These are phyloP conservation scores for Micractinium conductrix DNA, from an alignment of 139 green algal genomes.

Conservation along the genomic window DNA sequence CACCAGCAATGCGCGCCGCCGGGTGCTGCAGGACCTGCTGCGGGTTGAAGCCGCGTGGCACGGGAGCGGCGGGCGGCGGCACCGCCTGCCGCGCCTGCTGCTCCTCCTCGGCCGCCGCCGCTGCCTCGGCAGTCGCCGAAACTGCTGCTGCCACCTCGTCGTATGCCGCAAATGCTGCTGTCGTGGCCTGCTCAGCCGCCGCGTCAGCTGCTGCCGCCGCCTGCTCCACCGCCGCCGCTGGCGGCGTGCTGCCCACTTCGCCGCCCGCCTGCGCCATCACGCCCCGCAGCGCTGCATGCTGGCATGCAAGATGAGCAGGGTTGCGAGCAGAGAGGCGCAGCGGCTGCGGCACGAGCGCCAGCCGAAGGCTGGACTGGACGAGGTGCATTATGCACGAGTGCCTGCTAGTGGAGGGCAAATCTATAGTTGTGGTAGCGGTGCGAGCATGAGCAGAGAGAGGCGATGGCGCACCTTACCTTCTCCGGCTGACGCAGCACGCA, in stretches of 20 bases:
- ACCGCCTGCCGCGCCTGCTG: constrained; percentile 19
- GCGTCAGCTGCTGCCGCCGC: neutral
- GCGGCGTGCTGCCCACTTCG: neutral
- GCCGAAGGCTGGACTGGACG: too few species aligned
- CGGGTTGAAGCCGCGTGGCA: neutral
- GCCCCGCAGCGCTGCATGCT: neutral
- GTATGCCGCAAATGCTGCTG: constrained; percentile 4
- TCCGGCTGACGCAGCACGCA: too few species aligned
- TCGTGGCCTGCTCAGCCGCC: neutral
- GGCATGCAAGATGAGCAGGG: too few species aligned
- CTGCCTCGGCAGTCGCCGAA: neutral
- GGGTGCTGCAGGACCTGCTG: constrained; percentile 12
- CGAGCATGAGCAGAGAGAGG: too few species aligned
- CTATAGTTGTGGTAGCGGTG: too few species aligned
- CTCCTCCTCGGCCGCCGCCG: neutral
- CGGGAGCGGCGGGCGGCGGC: neutral
- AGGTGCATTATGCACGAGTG: too few species aligned
- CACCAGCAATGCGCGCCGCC: neutral
- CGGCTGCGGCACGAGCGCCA: too few species aligned
- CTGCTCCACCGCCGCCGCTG: neutral
- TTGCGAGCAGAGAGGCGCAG: too few species aligned
- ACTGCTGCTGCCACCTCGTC: neutral
- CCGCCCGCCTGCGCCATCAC: constrained; percentile 15
- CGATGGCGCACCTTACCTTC: too few species aligned
- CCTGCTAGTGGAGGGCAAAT: too few species aligned